Evolutionary conservation across 1,284 basidiomycete genomes (phyloP).

Genomic region (Thecaphora thlaspeos): DNA sequence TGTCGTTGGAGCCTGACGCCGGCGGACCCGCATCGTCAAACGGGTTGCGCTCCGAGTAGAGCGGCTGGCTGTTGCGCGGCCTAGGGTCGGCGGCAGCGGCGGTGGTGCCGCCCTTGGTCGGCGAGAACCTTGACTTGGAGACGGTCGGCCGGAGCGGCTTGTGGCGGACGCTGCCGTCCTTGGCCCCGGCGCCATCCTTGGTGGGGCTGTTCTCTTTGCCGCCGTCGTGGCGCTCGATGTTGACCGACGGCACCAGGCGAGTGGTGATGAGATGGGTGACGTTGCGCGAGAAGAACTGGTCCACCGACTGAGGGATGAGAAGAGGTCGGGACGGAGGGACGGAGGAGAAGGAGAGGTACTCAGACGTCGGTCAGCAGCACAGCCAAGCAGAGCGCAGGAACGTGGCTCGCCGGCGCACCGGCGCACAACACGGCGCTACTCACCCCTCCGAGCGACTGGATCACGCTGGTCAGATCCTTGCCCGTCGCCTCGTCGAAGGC

Average conservation of each 20-base stretch:
- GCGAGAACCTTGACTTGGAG: not conserved
- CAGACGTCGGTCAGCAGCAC: too few species aligned
- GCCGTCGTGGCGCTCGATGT: not conserved
- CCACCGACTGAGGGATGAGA: conserved; percentile 31
- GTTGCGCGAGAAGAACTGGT: conserved; percentile 54
- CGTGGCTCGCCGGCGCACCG: too few species aligned
- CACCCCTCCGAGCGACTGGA: conserved; percentile 45
- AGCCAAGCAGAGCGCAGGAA: too few species aligned
- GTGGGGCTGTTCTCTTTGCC: conserved; percentile 1
- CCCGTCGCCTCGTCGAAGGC: conserved; percentile 38
- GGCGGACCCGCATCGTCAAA: conserved; percentile 41
- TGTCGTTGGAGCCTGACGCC: conserved; percentile 61
- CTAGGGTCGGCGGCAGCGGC: not conserved
- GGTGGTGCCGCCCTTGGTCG: not conserved
- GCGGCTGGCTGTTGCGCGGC: conserved; percentile 16
- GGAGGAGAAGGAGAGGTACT: not conserved
- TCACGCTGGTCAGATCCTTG: conserved; percentile 22
- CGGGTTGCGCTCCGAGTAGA: conserved; percentile 55
- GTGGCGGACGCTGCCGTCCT: not conserved
- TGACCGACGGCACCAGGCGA: conserved; percentile 21
- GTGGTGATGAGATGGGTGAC: conserved; percentile 55
- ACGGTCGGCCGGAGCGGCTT: conserved; percentile 1
- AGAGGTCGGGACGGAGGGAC: too few species aligned
- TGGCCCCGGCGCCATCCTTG: not conserved
- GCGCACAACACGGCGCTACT: too few species aligned